A percentile compares a stretch with the other conserved stretches of the same genome.
Conservation (phyloP, 1,284 basidiomycete genomes). For the Coniferiporia sulphurascens region DNA sequence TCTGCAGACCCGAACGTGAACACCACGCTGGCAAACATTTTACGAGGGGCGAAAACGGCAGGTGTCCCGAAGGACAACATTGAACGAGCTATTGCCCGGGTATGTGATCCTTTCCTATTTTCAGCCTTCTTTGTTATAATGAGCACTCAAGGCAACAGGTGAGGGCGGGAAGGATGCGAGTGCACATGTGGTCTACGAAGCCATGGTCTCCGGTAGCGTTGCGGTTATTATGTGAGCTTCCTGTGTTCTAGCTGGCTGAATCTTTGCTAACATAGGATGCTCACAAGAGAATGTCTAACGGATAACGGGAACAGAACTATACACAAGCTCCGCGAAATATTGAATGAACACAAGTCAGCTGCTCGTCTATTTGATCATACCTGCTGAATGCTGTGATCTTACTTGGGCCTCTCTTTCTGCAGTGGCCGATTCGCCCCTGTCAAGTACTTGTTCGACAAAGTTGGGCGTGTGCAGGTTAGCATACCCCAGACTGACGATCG, state of each 20-base stretch:
- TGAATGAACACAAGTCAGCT: slow-evolving; percentile 55
- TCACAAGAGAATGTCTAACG: slow-evolving; percentile 66
- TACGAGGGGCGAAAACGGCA: slow-evolving; percentile 57
- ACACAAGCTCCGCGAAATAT: slow-evolving; percentile 55
- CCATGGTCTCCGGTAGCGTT: slow-evolving; percentile 61
- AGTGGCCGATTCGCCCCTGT: slow-evolving; percentile 73
- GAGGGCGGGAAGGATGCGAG: slow-evolving; percentile 48
- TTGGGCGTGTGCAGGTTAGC: slow-evolving; percentile 59
- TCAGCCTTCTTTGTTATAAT: slow-evolving; percentile 2
- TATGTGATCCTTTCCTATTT: slow-evolving; percentile 26
- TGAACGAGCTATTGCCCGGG: slow-evolving; percentile 65
- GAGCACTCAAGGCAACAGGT: slow-evolving; percentile 40
- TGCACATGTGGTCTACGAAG: slow-evolving; percentile 60
- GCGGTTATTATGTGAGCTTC: slow-evolving; percentile 72
- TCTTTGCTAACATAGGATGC: slow-evolving; percentile 19
- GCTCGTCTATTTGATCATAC: background rate
- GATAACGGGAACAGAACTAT: slow-evolving; percentile 72
- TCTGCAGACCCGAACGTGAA: slow-evolving; percentile 66
- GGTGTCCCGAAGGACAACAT: slow-evolving; percentile 79
- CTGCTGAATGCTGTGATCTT: background rate
- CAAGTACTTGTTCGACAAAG: slow-evolving; percentile 70
- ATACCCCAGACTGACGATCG: slow-evolving; percentile 29
- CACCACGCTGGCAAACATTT: slow-evolving; percentile 50
- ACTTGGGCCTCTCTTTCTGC: slow-evolving; percentile 10
- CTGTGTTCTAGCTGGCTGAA: slow-evolving; percentile 11